phyloP scores from a whole-genome alignment of 75 land plant species.

The Picea sitchensis region DNA sequence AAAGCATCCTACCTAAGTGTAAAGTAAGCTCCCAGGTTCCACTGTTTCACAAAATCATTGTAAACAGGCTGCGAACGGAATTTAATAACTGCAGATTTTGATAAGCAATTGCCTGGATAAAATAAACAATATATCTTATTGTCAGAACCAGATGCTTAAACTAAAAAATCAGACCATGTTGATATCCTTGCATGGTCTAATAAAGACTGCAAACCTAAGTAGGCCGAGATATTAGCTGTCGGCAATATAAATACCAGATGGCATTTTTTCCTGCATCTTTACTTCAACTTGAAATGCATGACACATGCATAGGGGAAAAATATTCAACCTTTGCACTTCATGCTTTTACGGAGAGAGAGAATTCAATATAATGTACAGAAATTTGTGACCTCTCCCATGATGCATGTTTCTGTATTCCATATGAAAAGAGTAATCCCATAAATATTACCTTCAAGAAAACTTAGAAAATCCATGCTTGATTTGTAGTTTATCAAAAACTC shows the following conservation, averaged over 20 bases:
- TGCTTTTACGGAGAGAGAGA: background rate
- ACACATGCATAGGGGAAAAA: background rate
- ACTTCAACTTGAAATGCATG: background rate
- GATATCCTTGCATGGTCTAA: constrained; percentile 6
- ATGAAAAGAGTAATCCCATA: background rate
- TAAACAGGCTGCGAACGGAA: constrained; percentile 72
- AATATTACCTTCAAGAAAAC: constrained; percentile 75
- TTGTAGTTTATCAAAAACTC: constrained; percentile 88
- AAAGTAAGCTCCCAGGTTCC: constrained; percentile 94
- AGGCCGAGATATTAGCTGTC: background rate
- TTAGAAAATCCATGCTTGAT: constrained; percentile 76
- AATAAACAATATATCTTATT: no score
- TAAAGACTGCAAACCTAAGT: background rate
- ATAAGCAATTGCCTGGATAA: constrained; percentile 87
- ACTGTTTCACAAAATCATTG: constrained; percentile 78
- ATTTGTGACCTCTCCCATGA: background rate
- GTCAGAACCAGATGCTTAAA: background rate
- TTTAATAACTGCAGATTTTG: constrained; percentile 69
- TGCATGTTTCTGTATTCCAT: background rate
- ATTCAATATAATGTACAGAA: background rate
- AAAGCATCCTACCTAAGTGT: constrained; percentile 62
- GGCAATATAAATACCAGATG: background rate
- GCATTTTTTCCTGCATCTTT: background rate
- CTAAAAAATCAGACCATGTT: constrained; percentile 1
- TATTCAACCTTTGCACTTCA: background rate